Evolutionary conservation across 2,329 filamentous ascomycete genomes (phyloP), one percentile per base, ranked within the genome.

Genomic region (Parafenestella ontariensis): DNA sequence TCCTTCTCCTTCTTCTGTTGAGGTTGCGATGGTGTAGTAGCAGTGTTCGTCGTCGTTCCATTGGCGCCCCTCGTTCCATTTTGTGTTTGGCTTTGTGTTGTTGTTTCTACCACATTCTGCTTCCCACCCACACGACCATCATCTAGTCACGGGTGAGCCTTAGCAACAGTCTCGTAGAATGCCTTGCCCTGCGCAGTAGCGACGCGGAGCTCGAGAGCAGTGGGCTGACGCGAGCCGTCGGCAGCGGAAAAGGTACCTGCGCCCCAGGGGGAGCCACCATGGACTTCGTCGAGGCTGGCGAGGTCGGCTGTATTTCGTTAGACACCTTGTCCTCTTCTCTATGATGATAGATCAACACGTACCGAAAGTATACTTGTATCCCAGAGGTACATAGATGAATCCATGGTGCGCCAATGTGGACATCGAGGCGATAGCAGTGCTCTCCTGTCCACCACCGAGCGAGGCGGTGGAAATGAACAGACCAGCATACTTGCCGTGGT

Each of bases 361-460:
- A 67, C 65, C 74, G 74, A 96, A 97, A 45, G 87, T 80, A 69
- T 88, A 90, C 79, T 90, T 89, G 83, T 96, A 98, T 51, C 95
- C 95, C 49, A 98, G 84, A 44, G 95, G 95, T n/a, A 98, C 92
- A 77, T 89, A 98, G 83, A 95, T 89, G 81, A 98, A 89, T 71
- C 95, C 95, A 82, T 98, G 95, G 81, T 98, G 95, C 57, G 88
- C 78, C 49, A 98, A 82, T 17, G 94, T 98, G 72, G 88, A 92
- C 86, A 98, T 87, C 74, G 89, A 81, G 29, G 88, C 83, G 61
- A 97, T 81, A 65, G 85, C 89, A 43, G 95, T 99, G 52, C 87
- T 88, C 82, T 99, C 95, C 82, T 99, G 95, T 61, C 95, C 95
- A 76, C 95, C 95, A 59, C 95, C 95, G 50, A 59, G 56, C 52